These are phyloP conservation scores for Xerocomellus dryophilus DNA, from an alignment of 768 basidiomycete species.

Conservation along the genomic window DNA sequence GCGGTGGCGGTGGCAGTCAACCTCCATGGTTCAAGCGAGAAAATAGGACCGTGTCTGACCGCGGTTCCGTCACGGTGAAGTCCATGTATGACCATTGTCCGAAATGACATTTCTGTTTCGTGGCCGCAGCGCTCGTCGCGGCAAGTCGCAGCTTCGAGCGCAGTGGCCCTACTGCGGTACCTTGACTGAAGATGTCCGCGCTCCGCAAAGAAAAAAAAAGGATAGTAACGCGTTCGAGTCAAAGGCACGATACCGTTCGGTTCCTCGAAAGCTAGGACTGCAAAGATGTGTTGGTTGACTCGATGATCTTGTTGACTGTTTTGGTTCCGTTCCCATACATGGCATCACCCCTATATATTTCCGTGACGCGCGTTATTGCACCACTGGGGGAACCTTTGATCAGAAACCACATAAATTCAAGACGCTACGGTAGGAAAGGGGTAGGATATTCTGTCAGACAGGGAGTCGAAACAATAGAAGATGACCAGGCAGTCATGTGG, in stretches of 20 bases:
- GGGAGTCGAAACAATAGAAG: not conserved
- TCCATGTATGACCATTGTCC: not conserved
- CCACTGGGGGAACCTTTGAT: not conserved
- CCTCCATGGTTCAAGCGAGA: not conserved
- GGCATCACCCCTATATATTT: constrained; percentile 14
- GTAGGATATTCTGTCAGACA: not conserved
- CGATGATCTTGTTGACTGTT: constrained; percentile 12
- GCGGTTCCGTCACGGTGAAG: not conserved
- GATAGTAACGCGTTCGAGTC: not conserved
- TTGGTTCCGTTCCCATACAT: constrained; percentile 9
- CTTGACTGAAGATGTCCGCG: not conserved
- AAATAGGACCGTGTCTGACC: not conserved
- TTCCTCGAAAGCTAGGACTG: not conserved
- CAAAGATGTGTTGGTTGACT: not conserved
- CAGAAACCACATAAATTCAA: not conserved
- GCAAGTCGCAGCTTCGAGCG: constrained; percentile 4
- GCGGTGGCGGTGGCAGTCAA: constrained; percentile 1
- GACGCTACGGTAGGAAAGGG: not conserved
- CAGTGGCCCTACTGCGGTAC: constrained; percentile 5
- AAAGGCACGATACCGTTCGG: not conserved
- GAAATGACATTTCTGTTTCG: not conserved
- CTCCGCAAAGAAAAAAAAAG: not conserved
- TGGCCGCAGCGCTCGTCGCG: not conserved
- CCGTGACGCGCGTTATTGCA: no score
- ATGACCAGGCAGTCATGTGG: not conserved